Base-by-base conservation (phyloP, 495 filamentous ascomycete species). In the Geoglossum glabrum region DNA sequence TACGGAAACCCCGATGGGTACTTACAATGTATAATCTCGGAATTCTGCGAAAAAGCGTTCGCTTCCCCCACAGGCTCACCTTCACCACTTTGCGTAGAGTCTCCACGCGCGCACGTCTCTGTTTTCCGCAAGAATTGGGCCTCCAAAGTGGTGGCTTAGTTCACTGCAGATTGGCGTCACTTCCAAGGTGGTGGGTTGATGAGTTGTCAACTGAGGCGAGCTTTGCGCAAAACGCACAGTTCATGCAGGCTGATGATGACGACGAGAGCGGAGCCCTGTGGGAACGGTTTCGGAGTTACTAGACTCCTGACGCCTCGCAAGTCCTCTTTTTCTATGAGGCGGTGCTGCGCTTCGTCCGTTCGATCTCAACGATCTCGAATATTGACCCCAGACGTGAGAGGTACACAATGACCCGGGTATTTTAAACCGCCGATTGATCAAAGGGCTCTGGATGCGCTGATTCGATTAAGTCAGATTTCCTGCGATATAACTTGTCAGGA, bases 401-500 rank as follows among this genome's bases (percentile, higher is more conserved):
- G 33, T 56, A 45, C 33, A 56, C 1, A 56, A 19, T 38, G 38
- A 45, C 54, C 54, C 19, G 19, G 54, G 7, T 15, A 27, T 56
- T 33, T 38, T 38, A 15, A 17, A 6, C 27, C 30, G 6, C 31
- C 54, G 54, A 56, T 45, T 36, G 54, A 56, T 38, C 31, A 31
- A 56, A 38, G 38, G 19, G 1, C 17, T 45, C 40, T 30, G 28
- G 28, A 38, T 25, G 28, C n/a, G 21, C 31, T 38, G 54, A 56
- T 38, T 38, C n/a, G 38, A 38, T 17, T 3, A 38, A 45, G 57
- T 54, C 60, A 19, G 61, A 47, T 46, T 40, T 30, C 27, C 40
- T 19, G 36, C 25, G 59, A 59, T 62, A 59, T 58, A 26, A 52
- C 49, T 52, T 52, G 49, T 52, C 49, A 52, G 49, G 23, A 64